phyloP scores from a whole-genome alignment of 208 protist genomes.

The Trypanosoma melophagium region DNA sequence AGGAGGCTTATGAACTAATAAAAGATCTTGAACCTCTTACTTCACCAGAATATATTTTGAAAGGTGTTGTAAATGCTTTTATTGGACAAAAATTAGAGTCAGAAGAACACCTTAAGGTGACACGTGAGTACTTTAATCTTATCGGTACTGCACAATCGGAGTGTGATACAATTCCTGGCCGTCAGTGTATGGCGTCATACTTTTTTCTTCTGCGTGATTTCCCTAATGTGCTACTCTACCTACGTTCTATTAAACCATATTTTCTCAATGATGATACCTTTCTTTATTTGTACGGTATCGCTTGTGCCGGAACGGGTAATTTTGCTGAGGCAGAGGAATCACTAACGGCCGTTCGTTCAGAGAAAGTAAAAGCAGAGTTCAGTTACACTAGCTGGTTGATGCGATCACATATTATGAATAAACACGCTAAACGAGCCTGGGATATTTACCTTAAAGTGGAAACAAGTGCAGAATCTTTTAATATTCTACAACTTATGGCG shows the following conservation, averaged over 20 bases:
- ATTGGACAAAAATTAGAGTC: slow-evolving; percentile 91
- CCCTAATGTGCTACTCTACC: slow-evolving; percentile 95
- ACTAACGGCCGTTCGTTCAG: slow-evolving; percentile 82
- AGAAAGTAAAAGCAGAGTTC: slow-evolving; percentile 92
- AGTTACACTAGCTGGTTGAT: slow-evolving; percentile 94
- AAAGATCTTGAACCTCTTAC: slow-evolving; percentile 92
- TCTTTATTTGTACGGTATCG: slow-evolving; percentile 91
- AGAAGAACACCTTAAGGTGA: slow-evolving; percentile 91
- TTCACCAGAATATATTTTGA: slow-evolving; percentile 95
- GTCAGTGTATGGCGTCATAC: slow-evolving; percentile 97
- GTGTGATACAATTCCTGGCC: slow-evolving; percentile 96
- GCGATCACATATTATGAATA: slow-evolving; percentile 94
- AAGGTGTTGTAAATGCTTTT: slow-evolving; percentile 92
- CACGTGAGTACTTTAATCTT: slow-evolving; percentile 96
- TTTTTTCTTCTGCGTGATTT: slow-evolving; percentile 96
- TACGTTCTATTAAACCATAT: slow-evolving; percentile 95
- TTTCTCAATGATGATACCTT: slow-evolving; percentile 95
- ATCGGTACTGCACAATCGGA: slow-evolving; percentile 92
- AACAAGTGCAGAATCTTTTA: slow-evolving; percentile 89
- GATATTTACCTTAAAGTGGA: slow-evolving; percentile 98
- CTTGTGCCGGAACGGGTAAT: slow-evolving; percentile 80
- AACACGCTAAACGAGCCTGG: slow-evolving; percentile 93
- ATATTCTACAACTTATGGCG: slow-evolving; percentile 95
- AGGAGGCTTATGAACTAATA: slow-evolving; percentile 95
- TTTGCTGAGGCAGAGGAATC: slow-evolving; percentile 90